Evolutionary conservation across 2,329 filamentous ascomycete species (phyloP).

Genomic region (Nigrospora osmanthi): DNA sequence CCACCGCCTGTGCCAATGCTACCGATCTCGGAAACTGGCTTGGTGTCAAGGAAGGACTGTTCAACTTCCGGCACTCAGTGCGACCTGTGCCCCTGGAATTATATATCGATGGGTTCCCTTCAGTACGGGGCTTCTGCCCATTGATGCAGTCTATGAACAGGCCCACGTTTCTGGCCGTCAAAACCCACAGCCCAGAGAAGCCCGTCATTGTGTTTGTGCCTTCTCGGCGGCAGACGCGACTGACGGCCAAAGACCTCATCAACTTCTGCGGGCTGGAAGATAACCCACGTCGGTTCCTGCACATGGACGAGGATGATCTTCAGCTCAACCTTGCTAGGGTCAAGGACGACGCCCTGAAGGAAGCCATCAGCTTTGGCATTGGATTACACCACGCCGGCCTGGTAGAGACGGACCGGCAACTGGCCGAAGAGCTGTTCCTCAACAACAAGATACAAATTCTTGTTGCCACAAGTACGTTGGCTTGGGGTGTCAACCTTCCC

Average conservation of each 20-base stretch:
- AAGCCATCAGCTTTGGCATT: slow-evolving; percentile 95
- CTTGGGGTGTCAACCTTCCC: slow-evolving; percentile 96
- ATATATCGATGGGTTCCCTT: slow-evolving; percentile 95
- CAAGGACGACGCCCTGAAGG: slow-evolving; percentile 85
- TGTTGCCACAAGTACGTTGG: slow-evolving; percentile 89
- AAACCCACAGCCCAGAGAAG: slow-evolving; percentile 91
- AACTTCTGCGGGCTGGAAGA: slow-evolving; percentile 99
- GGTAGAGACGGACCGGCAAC: slow-evolving; percentile 84
- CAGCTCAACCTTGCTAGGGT: slow-evolving; percentile 80
- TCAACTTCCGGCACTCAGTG: slow-evolving; percentile 96
- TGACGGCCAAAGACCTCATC: slow-evolving; percentile 94
- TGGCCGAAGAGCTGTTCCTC: slow-evolving; percentile 89
- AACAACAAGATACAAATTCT: slow-evolving; percentile 98
- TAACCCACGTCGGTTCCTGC: slow-evolving; percentile 85
- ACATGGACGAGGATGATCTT: slow-evolving; percentile 91
- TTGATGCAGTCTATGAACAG: slow-evolving; percentile 99
- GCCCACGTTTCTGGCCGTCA: slow-evolving; percentile 92
- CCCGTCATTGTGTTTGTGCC: slow-evolving; percentile 98
- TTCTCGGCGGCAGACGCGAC: slow-evolving; percentile 84
- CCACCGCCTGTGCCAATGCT: slow-evolving; percentile 94
- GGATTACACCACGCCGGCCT: slow-evolving; percentile 95
- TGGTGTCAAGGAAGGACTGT: slow-evolving; percentile 88
- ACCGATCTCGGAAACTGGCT: slow-evolving; percentile 93
- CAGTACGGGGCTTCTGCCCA: slow-evolving; percentile 90
- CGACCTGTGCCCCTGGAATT: slow-evolving; percentile 92